A percentile compares a stretch with the other conserved stretches of the same genome.
Evolutionary conservation across 2,329 filamentous ascomycete genomes (phyloP).

Genomic region (Daldinia sp.): DNA sequence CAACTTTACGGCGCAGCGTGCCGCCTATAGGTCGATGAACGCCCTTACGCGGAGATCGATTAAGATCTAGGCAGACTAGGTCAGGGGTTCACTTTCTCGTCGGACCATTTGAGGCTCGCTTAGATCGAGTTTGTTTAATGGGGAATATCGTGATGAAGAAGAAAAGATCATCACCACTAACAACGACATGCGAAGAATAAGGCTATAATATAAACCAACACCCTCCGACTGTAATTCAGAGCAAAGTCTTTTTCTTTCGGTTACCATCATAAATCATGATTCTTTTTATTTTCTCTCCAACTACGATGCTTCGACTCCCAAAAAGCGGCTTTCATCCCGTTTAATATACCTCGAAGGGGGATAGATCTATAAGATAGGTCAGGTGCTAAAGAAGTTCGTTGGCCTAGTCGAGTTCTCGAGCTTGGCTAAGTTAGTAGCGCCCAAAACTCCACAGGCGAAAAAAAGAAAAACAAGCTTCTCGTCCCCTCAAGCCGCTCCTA

Average conservation of each 20-base stretch:
- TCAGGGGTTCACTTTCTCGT: constrained; percentile 10
- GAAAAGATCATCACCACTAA: constrained; percentile 34
- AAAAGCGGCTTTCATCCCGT: not conserved
- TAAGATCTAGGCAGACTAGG: constrained; percentile 21
- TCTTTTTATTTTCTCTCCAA: not conserved
- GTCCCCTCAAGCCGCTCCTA: not conserved
- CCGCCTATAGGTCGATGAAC: constrained; percentile 15
- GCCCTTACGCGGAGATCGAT: constrained; percentile 21
- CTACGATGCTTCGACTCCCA: not conserved
- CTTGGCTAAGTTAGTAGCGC: not conserved
- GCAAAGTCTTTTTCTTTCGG: not conserved
- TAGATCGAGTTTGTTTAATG: constrained; percentile 35
- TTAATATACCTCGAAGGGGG: not conserved
- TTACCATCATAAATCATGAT: not conserved
- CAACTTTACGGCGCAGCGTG: constrained; percentile 6
- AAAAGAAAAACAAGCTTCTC: not conserved
- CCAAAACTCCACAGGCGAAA: not conserved
- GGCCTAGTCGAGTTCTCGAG: not conserved
- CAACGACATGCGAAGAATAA: constrained; percentile 29
- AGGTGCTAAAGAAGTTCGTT: not conserved
- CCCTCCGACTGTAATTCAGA: too few relatives aligned
- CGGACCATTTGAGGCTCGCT: constrained; percentile 25
- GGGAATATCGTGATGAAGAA: constrained; percentile 26
- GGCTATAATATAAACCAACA: too few relatives aligned
- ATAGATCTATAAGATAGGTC: not conserved